Base-by-base conservation (phyloP, 139 green algal species). In the Astrephomene gubernaculifera region DNA sequence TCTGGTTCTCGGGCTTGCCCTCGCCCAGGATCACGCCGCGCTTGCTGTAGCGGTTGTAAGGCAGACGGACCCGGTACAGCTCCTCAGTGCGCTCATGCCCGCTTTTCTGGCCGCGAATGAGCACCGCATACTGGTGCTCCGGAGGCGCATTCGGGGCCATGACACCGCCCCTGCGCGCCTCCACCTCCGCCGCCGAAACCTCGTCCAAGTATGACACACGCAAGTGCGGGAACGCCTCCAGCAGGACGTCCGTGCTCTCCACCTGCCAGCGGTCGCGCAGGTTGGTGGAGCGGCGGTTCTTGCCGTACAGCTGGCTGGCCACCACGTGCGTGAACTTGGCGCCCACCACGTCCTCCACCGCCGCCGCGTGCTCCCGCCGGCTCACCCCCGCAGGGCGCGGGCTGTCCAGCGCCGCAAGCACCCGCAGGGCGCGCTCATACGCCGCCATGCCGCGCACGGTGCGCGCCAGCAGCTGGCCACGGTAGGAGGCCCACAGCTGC, bases 1-100 rank as follows among this genome's bases (percentile, higher is more conserved):
- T 97, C 86, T 97, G 94, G 87, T 97, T 97, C 90, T 97, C 94
- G 1, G 94, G 94, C 86, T 97, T 97, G 81, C 94, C 94, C 87
- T 97, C 94, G 2, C 94, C 94, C 29, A 97, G 87, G 25, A 92
- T 87, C 21, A 90, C 72, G 68, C 88, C 88, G 21, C 85, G 68
- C 14, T 33, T 67, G 41, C 67, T 79, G 71, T 87, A 80, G 21
- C 81, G 61, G 85, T 93, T 93, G 79, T 73, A 29, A 33, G 95
- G 95, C 73, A 97, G 85, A n/a, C 90, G 86, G 44, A 97, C 83
- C 53, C 83, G 83, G 65, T 88, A 88, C 52, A 88, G 43, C 67
- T 88, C 83, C 61, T 87, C 83, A 2, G 76, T 74, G 49, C 82
- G 65, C 8, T 41, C 24, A 54, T 49, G 1, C 2, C 29, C 39